These are phyloP conservation scores for Hanseniaspora lachancei DNA, from an alignment of 805 yeast genomes.

Conservation along the genomic window DNA sequence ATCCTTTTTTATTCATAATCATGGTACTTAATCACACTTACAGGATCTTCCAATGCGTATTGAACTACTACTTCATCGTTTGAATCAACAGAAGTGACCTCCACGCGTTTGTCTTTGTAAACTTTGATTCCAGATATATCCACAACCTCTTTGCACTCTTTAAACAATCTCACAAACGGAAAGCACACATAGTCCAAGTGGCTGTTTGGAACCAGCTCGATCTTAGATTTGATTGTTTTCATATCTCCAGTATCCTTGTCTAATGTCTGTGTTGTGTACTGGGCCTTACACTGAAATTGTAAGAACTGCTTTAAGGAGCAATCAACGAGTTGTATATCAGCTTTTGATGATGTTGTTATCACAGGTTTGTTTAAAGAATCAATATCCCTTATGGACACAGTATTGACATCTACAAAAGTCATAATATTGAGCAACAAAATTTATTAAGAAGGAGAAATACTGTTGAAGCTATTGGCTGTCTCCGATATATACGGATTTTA, in stretches of 20 bases:
- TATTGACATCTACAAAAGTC: neutral
- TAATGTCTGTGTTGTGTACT: neutral
- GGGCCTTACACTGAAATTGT: conserved; percentile 8
- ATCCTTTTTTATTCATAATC: neutral
- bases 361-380: neutral
- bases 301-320: conserved; percentile 6
- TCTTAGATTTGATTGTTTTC: neutral
- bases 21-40: conserved; percentile 1
- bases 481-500: too few species aligned
- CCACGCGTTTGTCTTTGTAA: neutral
- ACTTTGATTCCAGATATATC: neutral
- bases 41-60: neutral
- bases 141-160: conserved; percentile 3
- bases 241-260: neutral
- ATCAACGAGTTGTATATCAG: neutral
- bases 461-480: too few species aligned
- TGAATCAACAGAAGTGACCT: conserved; percentile 6
- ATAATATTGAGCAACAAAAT: neutral
- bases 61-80: neutral
- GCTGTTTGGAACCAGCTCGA: neutral
- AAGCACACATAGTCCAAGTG: conserved; percentile 7
- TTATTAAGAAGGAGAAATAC: too few species aligned
- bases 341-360: neutral
- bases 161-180: conserved; percentile 8
- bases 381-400: conserved; percentile 4